These are phyloP conservation scores for Flaveria brownii DNA, from an alignment of 129 eudicot species.

Conservation along the genomic window DNA sequence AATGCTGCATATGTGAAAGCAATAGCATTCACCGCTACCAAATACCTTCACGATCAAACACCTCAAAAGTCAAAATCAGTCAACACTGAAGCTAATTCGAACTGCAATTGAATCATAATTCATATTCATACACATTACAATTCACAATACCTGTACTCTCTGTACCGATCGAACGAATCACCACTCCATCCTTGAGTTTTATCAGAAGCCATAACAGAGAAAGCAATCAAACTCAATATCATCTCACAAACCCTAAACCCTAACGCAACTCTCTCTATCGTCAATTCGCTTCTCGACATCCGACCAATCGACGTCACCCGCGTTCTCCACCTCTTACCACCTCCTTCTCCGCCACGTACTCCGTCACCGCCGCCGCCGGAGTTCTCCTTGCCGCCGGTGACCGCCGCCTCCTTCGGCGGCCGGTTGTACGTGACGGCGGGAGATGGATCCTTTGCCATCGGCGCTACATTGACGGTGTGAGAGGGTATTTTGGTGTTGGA, in stretches of 20 bases:
- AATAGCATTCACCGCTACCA: conserved; percentile 57
- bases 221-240: conserved; percentile 60
- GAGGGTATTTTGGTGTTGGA: conserved; percentile 28
- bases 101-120: background rate
- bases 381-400: background rate
- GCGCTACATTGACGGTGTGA: conserved; percentile 38
- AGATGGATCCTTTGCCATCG: conserved; percentile 27
- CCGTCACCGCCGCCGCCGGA: conserved; percentile 35
- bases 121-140: too few species aligned
- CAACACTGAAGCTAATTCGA: conserved; percentile 4
- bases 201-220: conserved; percentile 88
- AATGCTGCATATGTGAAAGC: conserved; percentile 69
- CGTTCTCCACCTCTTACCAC: conserved; percentile 41
- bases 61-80: conserved; percentile 1
- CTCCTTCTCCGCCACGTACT: conserved; percentile 32
- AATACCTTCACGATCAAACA: conserved; percentile 48
- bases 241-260: conserved; percentile 70
- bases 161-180: conserved; percentile 89
- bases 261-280: conserved; percentile 47
- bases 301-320: conserved; percentile 44
- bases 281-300: conserved; percentile 44
- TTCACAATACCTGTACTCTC: conserved; percentile 66
- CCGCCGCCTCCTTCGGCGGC: conserved; percentile 43
- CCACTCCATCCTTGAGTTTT: conserved; percentile 97
- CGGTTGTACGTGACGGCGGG: conserved; percentile 36